Conservation (phyloP, 257 asterid genomes). For the Jacaranda copaia region DNA sequence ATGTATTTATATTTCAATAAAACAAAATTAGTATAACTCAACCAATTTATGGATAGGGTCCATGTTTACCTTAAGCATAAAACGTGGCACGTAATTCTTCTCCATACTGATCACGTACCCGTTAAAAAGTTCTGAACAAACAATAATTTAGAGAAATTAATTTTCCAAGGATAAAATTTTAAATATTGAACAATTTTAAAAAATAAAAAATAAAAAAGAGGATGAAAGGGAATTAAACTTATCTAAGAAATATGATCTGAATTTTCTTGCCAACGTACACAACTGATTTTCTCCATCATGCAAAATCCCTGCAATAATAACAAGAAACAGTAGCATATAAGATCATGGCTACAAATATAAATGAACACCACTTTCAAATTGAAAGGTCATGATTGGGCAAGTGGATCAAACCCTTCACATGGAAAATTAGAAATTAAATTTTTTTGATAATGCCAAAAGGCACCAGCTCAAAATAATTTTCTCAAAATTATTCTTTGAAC, state of each 20-base stretch:
- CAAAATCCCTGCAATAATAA: slow-evolving; percentile 11
- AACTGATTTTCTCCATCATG: slow-evolving; percentile 24
- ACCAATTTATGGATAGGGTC: neutral
- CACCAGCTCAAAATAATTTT: slow-evolving; percentile 21
- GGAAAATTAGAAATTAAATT: neutral
- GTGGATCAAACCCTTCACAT: slow-evolving; percentile 42
- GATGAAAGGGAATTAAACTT: slow-evolving; percentile 20
- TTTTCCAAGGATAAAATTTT: neutral
- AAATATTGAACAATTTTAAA: too few relatives aligned
- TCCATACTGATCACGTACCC: neutral
- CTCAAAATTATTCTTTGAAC: neutral
- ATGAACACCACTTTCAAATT: slow-evolving; percentile 22
- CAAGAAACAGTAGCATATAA: neutral
- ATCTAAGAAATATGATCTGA: slow-evolving; percentile 7
- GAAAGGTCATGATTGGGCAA: slow-evolving; percentile 28
- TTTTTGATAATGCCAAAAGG: slow-evolving; percentile 34
- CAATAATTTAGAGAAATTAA: neutral
- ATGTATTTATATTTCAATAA: neutral
- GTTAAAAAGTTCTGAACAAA: neutral
- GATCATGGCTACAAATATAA: neutral
- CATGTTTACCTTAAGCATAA: neutral
- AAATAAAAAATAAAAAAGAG: neutral
- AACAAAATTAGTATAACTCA: neutral
- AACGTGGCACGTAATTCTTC: neutral
- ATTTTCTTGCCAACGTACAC: neutral